Conservation (phyloP, 495 filamentous ascomycete genomes). For the Penicillium steckii region DNA sequence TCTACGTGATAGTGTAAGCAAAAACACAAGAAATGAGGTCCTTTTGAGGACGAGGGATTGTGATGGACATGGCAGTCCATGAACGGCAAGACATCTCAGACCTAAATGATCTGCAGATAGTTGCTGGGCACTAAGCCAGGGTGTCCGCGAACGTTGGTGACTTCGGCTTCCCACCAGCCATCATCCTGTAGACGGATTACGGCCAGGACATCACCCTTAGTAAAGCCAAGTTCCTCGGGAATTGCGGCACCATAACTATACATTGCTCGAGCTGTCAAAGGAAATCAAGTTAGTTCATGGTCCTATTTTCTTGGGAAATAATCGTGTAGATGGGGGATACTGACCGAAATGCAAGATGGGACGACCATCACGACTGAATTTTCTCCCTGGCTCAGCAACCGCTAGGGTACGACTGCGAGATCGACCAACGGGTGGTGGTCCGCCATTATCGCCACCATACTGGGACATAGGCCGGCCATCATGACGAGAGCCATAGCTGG, state of each 20-base stretch:
- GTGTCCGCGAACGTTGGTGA: conserved; percentile 70
- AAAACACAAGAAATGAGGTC: conserved; percentile 21
- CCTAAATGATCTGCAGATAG: conserved; percentile 71
- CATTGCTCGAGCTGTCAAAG: conserved; percentile 74
- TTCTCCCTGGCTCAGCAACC: conserved; percentile 54
- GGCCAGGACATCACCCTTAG: conserved; percentile 87
- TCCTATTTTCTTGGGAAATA: conserved; percentile 2
- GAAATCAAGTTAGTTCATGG: neutral
- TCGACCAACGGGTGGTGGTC: conserved; percentile 49
- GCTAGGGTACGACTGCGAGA: conserved; percentile 81
- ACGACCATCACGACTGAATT: conserved; percentile 81
- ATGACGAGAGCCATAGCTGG: conserved; percentile 52
- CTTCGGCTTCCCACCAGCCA: conserved; percentile 99
- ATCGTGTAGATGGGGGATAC: conserved; percentile 29
- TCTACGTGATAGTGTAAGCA: conserved; percentile 28
- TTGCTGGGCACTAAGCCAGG: conserved; percentile 94
- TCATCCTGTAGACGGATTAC: conserved; percentile 94
- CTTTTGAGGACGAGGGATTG: conserved; percentile 22
- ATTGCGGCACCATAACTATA: conserved; percentile 95
- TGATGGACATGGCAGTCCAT: conserved; percentile 29
- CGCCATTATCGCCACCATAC: conserved; percentile 53
- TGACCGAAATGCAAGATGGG: conserved; percentile 91
- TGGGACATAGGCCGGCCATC: conserved; percentile 55
- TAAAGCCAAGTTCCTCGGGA: conserved; percentile 89
- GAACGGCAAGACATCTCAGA: conserved; percentile 13